Conservation (phyloP, 2,329 filamentous ascomycete genomes). For the Colletotrichum orchidophilum region DNA sequence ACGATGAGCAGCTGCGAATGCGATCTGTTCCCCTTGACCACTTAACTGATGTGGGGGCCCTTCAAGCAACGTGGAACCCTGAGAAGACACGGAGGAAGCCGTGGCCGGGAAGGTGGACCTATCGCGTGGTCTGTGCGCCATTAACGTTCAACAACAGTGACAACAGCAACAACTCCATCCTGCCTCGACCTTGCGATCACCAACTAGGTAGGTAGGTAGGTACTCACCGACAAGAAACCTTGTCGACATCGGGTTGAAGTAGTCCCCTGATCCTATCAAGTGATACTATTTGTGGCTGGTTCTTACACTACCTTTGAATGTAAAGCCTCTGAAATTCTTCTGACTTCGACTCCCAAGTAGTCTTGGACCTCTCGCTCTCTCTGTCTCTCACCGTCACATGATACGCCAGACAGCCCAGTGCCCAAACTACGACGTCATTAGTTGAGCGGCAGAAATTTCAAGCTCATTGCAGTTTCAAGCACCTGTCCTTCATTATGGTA, state of each 20-base stretch:
- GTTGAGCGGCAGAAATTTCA: not conserved
- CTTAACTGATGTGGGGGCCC: constrained; percentile 50
- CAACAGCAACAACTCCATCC: not conserved
- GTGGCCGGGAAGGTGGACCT: constrained; percentile 8
- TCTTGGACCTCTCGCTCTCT: too few relatives aligned
- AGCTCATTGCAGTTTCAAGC: not conserved
- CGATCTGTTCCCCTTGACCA: constrained; percentile 31
- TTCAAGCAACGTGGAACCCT: constrained; percentile 64
- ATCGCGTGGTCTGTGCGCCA: not conserved
- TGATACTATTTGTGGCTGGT: not conserved
- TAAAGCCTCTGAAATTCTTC: too few relatives aligned
- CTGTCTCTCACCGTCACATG: not conserved
- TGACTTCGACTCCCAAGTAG: too few relatives aligned
- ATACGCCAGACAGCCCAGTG: not conserved
- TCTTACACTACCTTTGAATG: too few relatives aligned
- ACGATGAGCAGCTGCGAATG: constrained; percentile 35
- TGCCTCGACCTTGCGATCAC: not conserved
- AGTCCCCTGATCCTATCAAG: too few relatives aligned
- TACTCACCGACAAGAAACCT: not conserved
- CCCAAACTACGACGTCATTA: not conserved
- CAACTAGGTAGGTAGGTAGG: too few relatives aligned
- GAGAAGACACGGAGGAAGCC: constrained; percentile 55
- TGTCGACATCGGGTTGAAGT: too few relatives aligned
- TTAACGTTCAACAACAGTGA: not conserved
- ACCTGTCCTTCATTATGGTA: not conserved